These are phyloP conservation scores for Exophiala xenobiotica DNA, from an alignment of 2,329 filamentous ascomycete genomes.

Conservation along the genomic window DNA sequence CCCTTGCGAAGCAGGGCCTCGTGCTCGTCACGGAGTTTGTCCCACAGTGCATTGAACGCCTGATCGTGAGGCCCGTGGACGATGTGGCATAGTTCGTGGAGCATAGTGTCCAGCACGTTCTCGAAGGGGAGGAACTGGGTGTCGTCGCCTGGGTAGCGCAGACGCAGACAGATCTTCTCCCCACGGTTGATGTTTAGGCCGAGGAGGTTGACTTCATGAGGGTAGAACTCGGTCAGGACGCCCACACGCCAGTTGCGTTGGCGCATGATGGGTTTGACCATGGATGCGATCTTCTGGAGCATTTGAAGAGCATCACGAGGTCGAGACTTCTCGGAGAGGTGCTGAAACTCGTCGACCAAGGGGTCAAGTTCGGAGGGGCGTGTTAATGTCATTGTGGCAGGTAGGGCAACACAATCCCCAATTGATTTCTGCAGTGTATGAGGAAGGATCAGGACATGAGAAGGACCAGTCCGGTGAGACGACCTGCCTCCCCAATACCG, in stretches of 20 bases:
- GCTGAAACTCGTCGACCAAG: conserved; percentile 52
- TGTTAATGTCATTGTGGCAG: conserved; percentile 17
- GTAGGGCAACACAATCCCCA: no score
- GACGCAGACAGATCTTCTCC: conserved; percentile 74
- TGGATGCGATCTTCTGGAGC: conserved; percentile 76
- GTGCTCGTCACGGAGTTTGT: conserved; percentile 84
- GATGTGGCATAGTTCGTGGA: conserved; percentile 91
- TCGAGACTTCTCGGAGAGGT: conserved; percentile 50
- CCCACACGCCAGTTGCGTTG: conserved; percentile 77
- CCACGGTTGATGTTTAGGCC: conserved; percentile 79
- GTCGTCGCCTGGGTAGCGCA: conserved; percentile 73
- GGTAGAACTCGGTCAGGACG: conserved; percentile 81
- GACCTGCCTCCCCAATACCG: no score
- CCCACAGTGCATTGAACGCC: conserved; percentile 82
- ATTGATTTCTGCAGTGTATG: no score
- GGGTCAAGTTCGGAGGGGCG: conserved; percentile 44
- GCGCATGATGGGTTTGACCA: conserved; percentile 94
- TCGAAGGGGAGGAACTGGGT: conserved; percentile 78
- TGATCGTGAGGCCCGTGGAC: conserved; percentile 78
- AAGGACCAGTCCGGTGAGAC: background rate
- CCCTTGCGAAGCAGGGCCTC: conserved; percentile 74
- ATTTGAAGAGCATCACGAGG: conserved; percentile 56
- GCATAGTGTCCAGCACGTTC: conserved; percentile 81
- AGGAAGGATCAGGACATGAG: background rate
- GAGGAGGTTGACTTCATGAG: conserved; percentile 68